phyloP scores from a whole-genome alignment of 23 red algal genomes.

The Gracilaria domingensis region DNA sequence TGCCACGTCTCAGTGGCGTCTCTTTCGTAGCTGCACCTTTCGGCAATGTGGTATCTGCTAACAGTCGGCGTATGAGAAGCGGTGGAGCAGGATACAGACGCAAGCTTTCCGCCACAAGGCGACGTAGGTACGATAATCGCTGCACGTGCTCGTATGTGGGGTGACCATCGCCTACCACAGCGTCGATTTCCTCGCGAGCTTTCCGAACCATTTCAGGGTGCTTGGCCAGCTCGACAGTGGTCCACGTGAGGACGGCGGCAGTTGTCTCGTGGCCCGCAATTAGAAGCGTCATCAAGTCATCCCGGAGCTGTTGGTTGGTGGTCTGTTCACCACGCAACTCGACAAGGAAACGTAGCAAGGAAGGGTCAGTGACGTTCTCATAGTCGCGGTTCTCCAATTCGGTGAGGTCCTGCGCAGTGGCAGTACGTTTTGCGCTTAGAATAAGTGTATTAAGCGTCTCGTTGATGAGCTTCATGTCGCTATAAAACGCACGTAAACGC shows the following conservation, averaged over 20 bases:
- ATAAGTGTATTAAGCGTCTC: conserved; percentile 76
- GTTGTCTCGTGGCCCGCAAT: conserved; percentile 95
- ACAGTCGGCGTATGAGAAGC: conserved; percentile 75
- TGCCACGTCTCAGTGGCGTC: conserved; percentile 68
- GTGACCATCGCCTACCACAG: conserved; percentile 68
- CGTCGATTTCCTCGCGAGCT: conserved; percentile 82
- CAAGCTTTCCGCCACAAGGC: conserved; percentile 76
- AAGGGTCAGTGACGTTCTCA: conserved; percentile 74
- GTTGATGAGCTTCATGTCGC: conserved; percentile 84
- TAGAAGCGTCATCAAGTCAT: conserved; percentile 90
- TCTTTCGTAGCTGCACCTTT: conserved; percentile 44
- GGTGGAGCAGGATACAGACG: conserved; percentile 84
- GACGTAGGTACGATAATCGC: conserved; percentile 57
- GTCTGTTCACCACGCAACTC: conserved; percentile 86
- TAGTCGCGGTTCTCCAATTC: conserved; percentile 81
- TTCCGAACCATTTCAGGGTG: conserved; percentile 59
- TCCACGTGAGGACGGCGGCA: conserved; percentile 84
- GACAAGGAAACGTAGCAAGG: conserved; percentile 81
- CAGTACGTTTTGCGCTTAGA: conserved; percentile 39
- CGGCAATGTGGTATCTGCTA: conserved; percentile 67
- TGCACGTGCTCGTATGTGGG: conserved; percentile 71
- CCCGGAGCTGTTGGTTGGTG: conserved; percentile 84
- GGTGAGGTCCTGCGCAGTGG: conserved; percentile 50
- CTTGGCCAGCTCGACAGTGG: conserved; percentile 74
- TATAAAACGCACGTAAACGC: conserved; percentile 71